Percentiles rank a stretch among this genome's conserved stretches.
These are phyloP conservation scores for Nakaseomyces sp. DNA, from an alignment of 1,139 yeast genomes.

Conservation along the genomic window DNA sequence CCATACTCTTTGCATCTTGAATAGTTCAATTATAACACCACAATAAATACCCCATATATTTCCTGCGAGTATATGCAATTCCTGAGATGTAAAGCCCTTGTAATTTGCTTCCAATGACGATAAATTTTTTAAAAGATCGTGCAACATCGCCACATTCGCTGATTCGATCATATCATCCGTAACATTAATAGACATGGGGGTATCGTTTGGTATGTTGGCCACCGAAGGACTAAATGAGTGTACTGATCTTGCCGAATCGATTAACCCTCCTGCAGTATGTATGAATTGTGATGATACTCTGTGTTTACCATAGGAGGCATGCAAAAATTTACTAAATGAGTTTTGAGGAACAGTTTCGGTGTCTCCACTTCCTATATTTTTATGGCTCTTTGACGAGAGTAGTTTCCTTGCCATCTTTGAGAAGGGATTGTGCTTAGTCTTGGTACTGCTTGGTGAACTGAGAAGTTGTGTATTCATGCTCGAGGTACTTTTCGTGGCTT, in stretches of 20 bases:
- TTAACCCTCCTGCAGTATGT: conserved; percentile 17
- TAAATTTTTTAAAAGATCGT: conserved; percentile 28
- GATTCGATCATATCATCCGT: conserved; percentile 16
- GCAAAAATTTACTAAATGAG: conserved; percentile 27
- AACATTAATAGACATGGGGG: conserved; percentile 9
- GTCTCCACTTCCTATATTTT: conserved; percentile 15
- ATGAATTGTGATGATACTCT: conserved; percentile 14
- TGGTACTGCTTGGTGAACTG: neutral
- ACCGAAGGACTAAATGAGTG: conserved; percentile 22
- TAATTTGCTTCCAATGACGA: conserved; percentile 29
- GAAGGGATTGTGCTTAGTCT: conserved; percentile 6
- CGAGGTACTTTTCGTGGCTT: conserved; percentile 12
- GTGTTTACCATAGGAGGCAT: conserved; percentile 28
- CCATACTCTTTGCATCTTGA: conserved; percentile 28
- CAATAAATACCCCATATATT: conserved; percentile 31
- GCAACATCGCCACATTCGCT: conserved; percentile 22
- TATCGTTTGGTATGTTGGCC: conserved; percentile 4
- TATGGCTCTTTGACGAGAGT: conserved; percentile 19
- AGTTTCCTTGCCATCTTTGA: conserved; percentile 16
- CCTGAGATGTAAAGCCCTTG: conserved; percentile 24
- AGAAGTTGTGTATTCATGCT: conserved; percentile 9
- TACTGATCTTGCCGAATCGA: conserved; percentile 24
- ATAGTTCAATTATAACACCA: conserved; percentile 25
- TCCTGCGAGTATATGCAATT: conserved; percentile 25
- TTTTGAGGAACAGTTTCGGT: conserved; percentile 21